Conservation (phyloP, 495 filamentous ascomycete species). For the Aspergillus sclerotioniger region DNA sequence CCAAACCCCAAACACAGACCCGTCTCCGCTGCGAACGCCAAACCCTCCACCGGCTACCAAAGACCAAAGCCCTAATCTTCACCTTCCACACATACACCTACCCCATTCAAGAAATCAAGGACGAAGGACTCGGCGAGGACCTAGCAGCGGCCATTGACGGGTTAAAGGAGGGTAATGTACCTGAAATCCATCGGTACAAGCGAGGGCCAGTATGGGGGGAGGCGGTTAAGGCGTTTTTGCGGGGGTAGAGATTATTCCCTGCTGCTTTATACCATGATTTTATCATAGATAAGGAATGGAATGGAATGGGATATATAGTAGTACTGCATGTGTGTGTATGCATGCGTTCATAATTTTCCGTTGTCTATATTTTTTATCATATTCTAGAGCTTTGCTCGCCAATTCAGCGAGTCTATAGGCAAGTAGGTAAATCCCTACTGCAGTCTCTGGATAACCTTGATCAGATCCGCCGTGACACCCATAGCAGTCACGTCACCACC, state of each 20-base stretch:
- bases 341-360: background rate
- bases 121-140: constrained; percentile 62
- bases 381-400: too few species aligned
- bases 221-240: constrained; percentile 57
- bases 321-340: too few species aligned
- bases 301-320: too few species aligned
- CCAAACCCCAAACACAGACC: constrained; percentile 36
- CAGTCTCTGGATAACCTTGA: constrained; percentile 70
- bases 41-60: constrained; percentile 69
- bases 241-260: constrained; percentile 25
- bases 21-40: constrained; percentile 72
- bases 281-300: constrained; percentile 5
- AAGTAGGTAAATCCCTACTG: constrained; percentile 5
- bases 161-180: constrained; percentile 64
- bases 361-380: constrained; percentile 2
- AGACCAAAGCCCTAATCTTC: constrained; percentile 66
- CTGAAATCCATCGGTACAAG: constrained; percentile 68
- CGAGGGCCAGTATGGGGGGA: constrained; percentile 64
- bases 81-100: constrained; percentile 80
- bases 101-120: constrained; percentile 63
- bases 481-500: constrained; percentile 95
- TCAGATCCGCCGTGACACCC: constrained; percentile 85
- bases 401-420: too few species aligned
- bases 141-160: constrained; percentile 73
- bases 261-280: too few species aligned